Conservation (phyloP, 2,329 filamentous ascomycete genomes). For the Pseudogymnoascus verrucosus region DNA sequence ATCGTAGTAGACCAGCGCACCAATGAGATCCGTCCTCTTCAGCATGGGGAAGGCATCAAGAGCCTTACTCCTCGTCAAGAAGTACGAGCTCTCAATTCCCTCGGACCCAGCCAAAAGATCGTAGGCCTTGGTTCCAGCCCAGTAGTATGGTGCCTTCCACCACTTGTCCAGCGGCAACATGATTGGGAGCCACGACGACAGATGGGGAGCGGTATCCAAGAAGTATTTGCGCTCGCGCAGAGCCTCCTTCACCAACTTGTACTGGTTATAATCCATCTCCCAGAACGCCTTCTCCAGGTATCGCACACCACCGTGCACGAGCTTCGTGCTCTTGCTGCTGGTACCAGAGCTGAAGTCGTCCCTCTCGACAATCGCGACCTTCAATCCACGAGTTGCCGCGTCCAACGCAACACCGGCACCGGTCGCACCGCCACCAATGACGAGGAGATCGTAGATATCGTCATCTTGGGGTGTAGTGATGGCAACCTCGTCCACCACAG, state of each 20-base stretch:
- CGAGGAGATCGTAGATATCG: slow-evolving; percentile 53
- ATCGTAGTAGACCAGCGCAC: slow-evolving; percentile 80
- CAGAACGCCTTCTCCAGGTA: slow-evolving; percentile 68
- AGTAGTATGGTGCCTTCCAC: slow-evolving; percentile 68
- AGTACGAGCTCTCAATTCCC: slow-evolving; percentile 80
- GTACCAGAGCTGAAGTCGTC: slow-evolving; percentile 65
- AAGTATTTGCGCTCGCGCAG: slow-evolving; percentile 66
- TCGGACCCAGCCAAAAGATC: slow-evolving; percentile 74
- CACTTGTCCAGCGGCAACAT: slow-evolving; percentile 64
- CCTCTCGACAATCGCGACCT: slow-evolving; percentile 59
- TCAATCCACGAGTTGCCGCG: slow-evolving; percentile 58
- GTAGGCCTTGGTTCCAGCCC: slow-evolving; percentile 69
- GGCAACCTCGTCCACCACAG: slow-evolving; percentile 36
- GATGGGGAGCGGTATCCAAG: slow-evolving; percentile 60
- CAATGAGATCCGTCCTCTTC: slow-evolving; percentile 65
- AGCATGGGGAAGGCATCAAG: slow-evolving; percentile 80
- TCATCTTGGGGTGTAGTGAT: slow-evolving; percentile 53
- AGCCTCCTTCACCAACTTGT: slow-evolving; percentile 59
- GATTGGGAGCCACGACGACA: slow-evolving; percentile 62
- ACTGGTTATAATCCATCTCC: slow-evolving; percentile 63
- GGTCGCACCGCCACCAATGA: slow-evolving; percentile 62
- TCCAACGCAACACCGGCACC: slow-evolving; percentile 61
- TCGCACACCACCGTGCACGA: slow-evolving; percentile 62
- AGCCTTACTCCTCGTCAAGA: slow-evolving; percentile 72
- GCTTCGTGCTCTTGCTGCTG: slow-evolving; percentile 64